phyloP scores from a whole-genome alignment of 2,329 filamentous ascomycete genomes.

The Dryadomyces quercus-mongolicae region DNA sequence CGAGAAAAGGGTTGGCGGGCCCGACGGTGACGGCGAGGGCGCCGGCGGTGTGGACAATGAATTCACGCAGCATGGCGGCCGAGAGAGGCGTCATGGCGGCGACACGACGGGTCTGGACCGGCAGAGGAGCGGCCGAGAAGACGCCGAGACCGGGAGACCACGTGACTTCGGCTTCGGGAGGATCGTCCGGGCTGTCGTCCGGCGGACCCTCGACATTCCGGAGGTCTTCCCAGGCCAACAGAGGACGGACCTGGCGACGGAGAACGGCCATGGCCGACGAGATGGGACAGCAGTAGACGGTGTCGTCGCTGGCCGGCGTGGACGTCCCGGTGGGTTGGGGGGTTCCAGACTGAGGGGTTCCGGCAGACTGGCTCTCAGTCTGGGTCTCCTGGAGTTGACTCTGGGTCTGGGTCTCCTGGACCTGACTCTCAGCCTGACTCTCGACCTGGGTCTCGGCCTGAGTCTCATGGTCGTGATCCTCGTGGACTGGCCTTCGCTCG shows the following conservation, averaged over 20 bases:
- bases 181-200: background rate
- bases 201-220: background rate
- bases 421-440: too few relatives aligned
- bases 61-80: conserved; percentile 10
- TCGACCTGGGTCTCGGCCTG: too few relatives aligned
- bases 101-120: conserved; percentile 2
- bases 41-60: conserved; percentile 8
- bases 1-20: conserved; percentile 10
- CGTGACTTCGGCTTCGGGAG: background rate
- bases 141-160: background rate
- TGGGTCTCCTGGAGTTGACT: too few relatives aligned
- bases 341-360: too few relatives aligned
- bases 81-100: conserved; percentile 12
- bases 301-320: background rate
- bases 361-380: too few relatives aligned
- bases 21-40: conserved; percentile 5
- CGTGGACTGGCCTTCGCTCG: background rate
- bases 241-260: too few relatives aligned
- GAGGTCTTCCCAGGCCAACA: background rate
- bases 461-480: too few relatives aligned
- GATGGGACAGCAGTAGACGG: background rate
- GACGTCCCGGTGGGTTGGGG: too few relatives aligned
- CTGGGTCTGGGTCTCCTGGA: too few relatives aligned
- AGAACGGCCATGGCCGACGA: background rate
- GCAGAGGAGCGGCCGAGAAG: background rate